phyloP scores from a whole-genome alignment of 331 rosid genomes.

The Malus hybrid region DNA sequence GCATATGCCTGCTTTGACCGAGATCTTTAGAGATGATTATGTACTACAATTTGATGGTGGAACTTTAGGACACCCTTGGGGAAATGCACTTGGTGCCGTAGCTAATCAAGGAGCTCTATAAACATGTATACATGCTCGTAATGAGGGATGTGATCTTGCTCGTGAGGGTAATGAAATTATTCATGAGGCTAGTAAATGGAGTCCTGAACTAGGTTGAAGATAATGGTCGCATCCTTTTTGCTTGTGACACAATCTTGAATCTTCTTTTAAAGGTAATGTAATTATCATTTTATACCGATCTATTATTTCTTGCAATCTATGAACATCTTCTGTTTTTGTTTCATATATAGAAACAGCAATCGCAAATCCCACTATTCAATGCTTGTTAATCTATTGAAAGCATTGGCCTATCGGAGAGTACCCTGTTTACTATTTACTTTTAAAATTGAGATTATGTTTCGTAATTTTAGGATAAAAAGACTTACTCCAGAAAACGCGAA shows the following conservation, averaged over 20 bases:
- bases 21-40: constrained; percentile 7
- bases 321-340: constrained; percentile 10
- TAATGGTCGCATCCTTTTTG: constrained; percentile 56
- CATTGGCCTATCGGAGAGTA: constrained; percentile 23
- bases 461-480: too few relatives aligned
- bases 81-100: not conserved
- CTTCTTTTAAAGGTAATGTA: constrained; percentile 65
- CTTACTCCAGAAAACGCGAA: too few relatives aligned
- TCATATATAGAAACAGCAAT: constrained; percentile 44
- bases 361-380: constrained; percentile 30
- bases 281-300: constrained; percentile 4
- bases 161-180: too few relatives aligned
- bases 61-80: not conserved
- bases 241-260: constrained; percentile 81
- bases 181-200: too few relatives aligned
- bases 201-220: too few relatives aligned
- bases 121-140: too few relatives aligned
- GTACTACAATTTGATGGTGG: not conserved
- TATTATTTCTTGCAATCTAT: constrained; percentile 7
- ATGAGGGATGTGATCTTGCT: too few relatives aligned
- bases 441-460: too few relatives aligned
- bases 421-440: too few relatives aligned
- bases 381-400: constrained; percentile 44
- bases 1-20: not conserved
- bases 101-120: too few relatives aligned